These are phyloP conservation scores for Uronychia setigera DNA, from an alignment of 73 alveolate genomes.

Conservation along the genomic window DNA sequence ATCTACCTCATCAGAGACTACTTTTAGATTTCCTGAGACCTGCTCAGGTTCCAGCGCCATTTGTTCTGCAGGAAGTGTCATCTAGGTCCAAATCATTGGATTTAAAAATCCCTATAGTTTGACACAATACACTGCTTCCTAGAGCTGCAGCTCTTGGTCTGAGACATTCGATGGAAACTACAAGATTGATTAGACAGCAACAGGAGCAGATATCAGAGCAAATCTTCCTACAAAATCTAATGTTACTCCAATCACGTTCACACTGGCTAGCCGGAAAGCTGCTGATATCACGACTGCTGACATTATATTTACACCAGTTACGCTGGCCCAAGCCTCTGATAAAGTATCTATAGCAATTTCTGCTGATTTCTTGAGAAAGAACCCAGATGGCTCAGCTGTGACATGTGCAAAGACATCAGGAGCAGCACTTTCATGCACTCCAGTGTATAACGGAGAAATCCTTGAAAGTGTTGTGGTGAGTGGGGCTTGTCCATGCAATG, in stretches of 20 bases:
- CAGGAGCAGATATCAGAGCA: conserved; percentile 12
- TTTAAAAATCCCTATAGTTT: conserved; percentile 9
- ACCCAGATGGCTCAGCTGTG: neutral
- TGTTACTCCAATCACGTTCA: conserved; percentile 5
- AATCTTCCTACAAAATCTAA: conserved; percentile 5
- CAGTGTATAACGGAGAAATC: neutral
- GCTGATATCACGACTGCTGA: conserved; percentile 20
- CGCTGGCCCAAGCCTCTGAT: conserved; percentile 8
- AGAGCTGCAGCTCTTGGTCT: neutral
- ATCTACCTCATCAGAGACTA: neutral
- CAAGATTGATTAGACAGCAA: conserved; percentile 6
- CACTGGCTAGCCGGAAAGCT: conserved; percentile 10
- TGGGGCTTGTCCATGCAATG: conserved; percentile 47
- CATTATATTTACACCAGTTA: neutral
- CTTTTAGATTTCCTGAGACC: conserved; percentile 16
- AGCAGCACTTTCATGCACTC: conserved; percentile 4
- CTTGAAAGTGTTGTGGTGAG: neutral
- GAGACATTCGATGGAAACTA: conserved; percentile 10
- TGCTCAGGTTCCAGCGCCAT: conserved; percentile 7
- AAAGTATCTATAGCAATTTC: conserved; percentile 18
- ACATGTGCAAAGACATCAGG: conserved; percentile 23
- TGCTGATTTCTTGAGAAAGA: conserved; percentile 38
- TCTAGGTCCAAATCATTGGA: conserved; percentile 11
- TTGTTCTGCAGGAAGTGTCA: conserved; percentile 16
- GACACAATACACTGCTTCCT: neutral